phyloP scores from a whole-genome alignment of 2,329 filamentous ascomycete genomes.

The Xylaria digitata region DNA sequence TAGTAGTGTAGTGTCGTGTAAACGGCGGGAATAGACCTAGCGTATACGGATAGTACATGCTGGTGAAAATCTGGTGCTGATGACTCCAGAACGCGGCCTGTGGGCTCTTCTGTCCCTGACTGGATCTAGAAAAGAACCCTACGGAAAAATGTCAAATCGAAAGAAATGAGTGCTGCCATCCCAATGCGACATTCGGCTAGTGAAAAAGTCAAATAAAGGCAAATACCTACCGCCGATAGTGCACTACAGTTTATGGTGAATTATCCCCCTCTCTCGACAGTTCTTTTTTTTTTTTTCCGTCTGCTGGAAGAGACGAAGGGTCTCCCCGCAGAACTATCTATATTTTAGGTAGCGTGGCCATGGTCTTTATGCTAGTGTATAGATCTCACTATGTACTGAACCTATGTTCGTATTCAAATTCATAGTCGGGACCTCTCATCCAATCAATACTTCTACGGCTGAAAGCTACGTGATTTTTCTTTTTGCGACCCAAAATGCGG shows the following conservation, averaged over 20 bases:
- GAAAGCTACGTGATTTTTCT: constrained; percentile 14
- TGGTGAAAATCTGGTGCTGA: background rate
- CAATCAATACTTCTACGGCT: constrained; percentile 28
- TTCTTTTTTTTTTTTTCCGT: background rate
- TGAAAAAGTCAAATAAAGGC: constrained; percentile 14
- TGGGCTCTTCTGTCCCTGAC: constrained; percentile 4
- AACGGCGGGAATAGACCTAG: too few species aligned
- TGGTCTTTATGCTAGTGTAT: too few species aligned
- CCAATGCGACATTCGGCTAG: constrained; percentile 9
- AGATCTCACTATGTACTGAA: too few species aligned
- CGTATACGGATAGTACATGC: too few species aligned
- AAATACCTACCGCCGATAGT: background rate
- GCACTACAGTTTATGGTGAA: too few species aligned
- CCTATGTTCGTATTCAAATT: constrained; percentile 27
- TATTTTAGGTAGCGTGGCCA: background rate
- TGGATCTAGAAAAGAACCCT: background rate
- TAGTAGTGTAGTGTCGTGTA: too few species aligned
- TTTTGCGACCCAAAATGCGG: constrained; percentile 17
- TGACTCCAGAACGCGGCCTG: constrained; percentile 14
- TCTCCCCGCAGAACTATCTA: too few species aligned
- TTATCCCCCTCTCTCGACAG: background rate
- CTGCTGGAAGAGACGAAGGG: too few species aligned
- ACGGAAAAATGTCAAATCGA: constrained; percentile 14
- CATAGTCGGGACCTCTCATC: background rate
- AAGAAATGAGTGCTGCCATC: constrained; percentile 7